A percentile compares a stretch with the other conserved stretches of the same genome.
These are phyloP conservation scores for Ceratocystiopsis minuta DNA, from an alignment of 2,329 filamentous ascomycete genomes.

Conservation along the genomic window DNA sequence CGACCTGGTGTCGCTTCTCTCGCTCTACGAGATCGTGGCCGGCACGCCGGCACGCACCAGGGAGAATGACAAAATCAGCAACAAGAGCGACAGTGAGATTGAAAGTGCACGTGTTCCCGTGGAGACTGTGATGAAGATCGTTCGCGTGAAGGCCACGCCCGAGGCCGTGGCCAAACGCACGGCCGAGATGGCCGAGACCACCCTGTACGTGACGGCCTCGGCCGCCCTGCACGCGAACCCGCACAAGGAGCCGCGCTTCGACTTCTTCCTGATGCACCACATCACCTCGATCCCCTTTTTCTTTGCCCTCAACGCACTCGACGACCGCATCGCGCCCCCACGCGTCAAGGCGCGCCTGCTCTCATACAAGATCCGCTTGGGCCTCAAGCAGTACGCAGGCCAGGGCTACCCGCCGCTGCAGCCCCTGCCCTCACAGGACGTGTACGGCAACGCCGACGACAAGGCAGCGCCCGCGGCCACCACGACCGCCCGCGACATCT, in stretches of 20 bases:
- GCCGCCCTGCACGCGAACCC: conserved; percentile 38
- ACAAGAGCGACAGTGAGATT: conserved; percentile 34
- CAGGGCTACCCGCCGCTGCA: conserved; percentile 41
- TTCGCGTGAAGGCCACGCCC: conserved; percentile 35
- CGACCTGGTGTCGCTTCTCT: conserved; percentile 22
- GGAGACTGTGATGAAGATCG: conserved; percentile 40
- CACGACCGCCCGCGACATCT: conserved; percentile 23
- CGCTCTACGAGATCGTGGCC: conserved; percentile 41
- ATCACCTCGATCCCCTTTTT: conserved; percentile 59
- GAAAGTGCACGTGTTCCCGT: conserved; percentile 44
- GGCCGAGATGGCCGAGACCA: conserved; percentile 50
- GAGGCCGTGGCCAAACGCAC: conserved; percentile 37
- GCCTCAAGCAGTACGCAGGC: conserved; percentile 57
- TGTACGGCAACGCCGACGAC: too few relatives aligned
- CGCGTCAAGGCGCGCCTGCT: conserved; percentile 50
- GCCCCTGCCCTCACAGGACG: conserved; percentile 16
- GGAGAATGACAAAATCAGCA: too few relatives aligned
- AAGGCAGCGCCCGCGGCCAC: not conserved
- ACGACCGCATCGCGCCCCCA: conserved; percentile 34
- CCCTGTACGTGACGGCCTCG: conserved; percentile 28
- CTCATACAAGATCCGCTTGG: conserved; percentile 64
- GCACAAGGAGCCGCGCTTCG: conserved; percentile 50
- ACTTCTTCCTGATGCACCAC: conserved; percentile 67
- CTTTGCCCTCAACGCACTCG: conserved; percentile 41
- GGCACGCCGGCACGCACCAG: too few relatives aligned